phyloP scores from a whole-genome alignment of 768 basidiomycete species.

The Plicaturopsis crispa region DNA sequence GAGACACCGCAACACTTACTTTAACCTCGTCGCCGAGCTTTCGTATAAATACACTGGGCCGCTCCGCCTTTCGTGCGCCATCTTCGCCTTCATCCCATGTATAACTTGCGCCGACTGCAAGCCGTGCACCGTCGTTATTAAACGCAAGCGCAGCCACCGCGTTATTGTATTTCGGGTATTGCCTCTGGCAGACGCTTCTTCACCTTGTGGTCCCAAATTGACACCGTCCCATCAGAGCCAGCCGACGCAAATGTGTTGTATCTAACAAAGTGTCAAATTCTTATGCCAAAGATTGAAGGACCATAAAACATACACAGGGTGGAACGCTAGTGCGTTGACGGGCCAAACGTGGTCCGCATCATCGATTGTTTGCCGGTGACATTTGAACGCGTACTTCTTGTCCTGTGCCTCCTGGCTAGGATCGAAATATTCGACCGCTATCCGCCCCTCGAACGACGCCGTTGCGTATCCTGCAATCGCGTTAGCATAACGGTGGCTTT shows the following conservation, averaged over 20 bases:
- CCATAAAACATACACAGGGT: constrained; percentile 55
- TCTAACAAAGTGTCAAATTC: no score
- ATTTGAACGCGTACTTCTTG: constrained; percentile 95
- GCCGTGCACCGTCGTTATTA: constrained; percentile 72
- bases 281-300: neutral
- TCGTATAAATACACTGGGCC: constrained; percentile 54
- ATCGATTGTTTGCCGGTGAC: constrained; percentile 84
- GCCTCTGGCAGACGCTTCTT: constrained; percentile 93
- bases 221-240: constrained; percentile 90
- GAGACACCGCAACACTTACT: no score
- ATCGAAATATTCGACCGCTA: constrained; percentile 96
- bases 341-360: constrained; percentile 96
- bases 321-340: constrained; percentile 92
- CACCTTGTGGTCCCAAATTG: constrained; percentile 95
- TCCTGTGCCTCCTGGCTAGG: constrained; percentile 70
- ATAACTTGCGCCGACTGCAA: constrained; percentile 83
- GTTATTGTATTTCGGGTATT: constrained; percentile 73
- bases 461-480: constrained; percentile 87
- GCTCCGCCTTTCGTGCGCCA: constrained; percentile 55
- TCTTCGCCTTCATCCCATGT: constrained; percentile 86
- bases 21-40: constrained; percentile 73
- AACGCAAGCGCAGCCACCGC: constrained; percentile 79
- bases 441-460: constrained; percentile 90
- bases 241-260: constrained; percentile 94
- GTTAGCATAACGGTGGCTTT: no score